phyloP scores from a whole-genome alignment of 352 stramenopile genomes.

The Pythium graminicola region DNA sequence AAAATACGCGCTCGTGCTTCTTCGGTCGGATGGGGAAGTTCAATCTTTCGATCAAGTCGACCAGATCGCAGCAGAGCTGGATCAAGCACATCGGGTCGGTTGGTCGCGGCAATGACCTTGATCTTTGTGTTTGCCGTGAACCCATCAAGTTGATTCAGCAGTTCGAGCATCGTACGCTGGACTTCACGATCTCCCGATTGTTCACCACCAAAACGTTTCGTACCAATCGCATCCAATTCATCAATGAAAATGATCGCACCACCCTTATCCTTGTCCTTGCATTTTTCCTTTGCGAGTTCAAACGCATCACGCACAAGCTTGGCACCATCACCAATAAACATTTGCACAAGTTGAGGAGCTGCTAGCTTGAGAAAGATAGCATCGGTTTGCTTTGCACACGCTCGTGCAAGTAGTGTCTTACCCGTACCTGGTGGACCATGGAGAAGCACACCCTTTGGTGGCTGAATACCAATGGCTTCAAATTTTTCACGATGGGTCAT shows the following conservation, averaged over 20 bases:
- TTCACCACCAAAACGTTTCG: conserved; percentile 96
- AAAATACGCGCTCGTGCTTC: conserved; percentile 98
- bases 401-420: conserved; percentile 98
- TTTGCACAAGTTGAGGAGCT: conserved; percentile 99
- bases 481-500: conserved; percentile 99
- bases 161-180: conserved; percentile 99
- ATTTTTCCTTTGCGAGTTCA: conserved; percentile 87
- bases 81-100: conserved; percentile 99
- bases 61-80: conserved; percentile 96
- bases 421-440: conserved; percentile 98
- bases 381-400: conserved; percentile 98
- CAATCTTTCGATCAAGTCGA: conserved; percentile 99
- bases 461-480: conserved; percentile 97
- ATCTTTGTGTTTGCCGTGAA: conserved; percentile 98
- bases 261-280: too few relatives aligned
- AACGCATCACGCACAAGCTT: conserved; percentile 99
- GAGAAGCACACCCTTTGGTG: conserved; percentile 95
- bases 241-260: conserved; percentile 99
- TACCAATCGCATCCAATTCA: conserved; percentile 99
- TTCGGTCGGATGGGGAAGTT: conserved; percentile 99
- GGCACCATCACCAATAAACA: conserved; percentile 99
- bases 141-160: conserved; percentile 99
- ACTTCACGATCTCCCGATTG: conserved; percentile 97
- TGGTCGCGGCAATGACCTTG: conserved; percentile 99
- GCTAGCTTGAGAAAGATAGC: conserved; percentile 99